Base-by-base conservation (phyloP, 129 eudicot genomes). In the Saussurea involucrata region DNA sequence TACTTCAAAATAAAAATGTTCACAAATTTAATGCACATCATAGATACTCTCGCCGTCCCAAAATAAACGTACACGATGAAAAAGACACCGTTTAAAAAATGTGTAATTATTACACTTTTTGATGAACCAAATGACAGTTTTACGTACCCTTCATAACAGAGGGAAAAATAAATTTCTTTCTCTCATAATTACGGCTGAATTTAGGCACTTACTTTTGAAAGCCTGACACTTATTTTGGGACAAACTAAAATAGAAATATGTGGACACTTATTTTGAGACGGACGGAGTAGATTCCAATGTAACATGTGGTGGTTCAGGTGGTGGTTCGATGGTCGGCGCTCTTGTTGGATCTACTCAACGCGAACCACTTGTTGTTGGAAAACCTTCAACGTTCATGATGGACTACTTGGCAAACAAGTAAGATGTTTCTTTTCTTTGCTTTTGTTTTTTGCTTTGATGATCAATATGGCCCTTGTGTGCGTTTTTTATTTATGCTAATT, bases 361-460 rank as follows among this genome's bases (percentile, higher is more conserved):
- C 0, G 97, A 95, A 75, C 99, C 99, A n/a, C 71, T 79, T 80
- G 91, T 86, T 72, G 99, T 95, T 5, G 99, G 99, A 53, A 95
- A 95, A 81, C 99, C 99, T 63, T 95, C 99, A 65, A 95, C 99
- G 33, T 95, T 95, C 85, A 95, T 95, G 99, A 95, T 95, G 99
- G 99, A 95, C 76, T 95, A 95, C 83, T 36, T 95, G 83, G 96
- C 99, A 73, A 81, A 85, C 72, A 71, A 95, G 99, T 95, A 92
- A 67, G 94, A 31, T 69, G 75, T 31, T 66, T 25, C 0, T 69
- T 13, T 53, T 57, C 36, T 21, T 71, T 66, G 22, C 3, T n/a
- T 73, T 78, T 66, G 22, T 3, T n/a, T 73, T 78, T 40, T 80
- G 63, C 33, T 57, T 18, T 34, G 10, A 32, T 61, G 60, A 74